Evolutionary conservation across 345 rosid species (phyloP), one percentile per base, ranked within the genome.

Genomic region (Heritiera littoralis): DNA sequence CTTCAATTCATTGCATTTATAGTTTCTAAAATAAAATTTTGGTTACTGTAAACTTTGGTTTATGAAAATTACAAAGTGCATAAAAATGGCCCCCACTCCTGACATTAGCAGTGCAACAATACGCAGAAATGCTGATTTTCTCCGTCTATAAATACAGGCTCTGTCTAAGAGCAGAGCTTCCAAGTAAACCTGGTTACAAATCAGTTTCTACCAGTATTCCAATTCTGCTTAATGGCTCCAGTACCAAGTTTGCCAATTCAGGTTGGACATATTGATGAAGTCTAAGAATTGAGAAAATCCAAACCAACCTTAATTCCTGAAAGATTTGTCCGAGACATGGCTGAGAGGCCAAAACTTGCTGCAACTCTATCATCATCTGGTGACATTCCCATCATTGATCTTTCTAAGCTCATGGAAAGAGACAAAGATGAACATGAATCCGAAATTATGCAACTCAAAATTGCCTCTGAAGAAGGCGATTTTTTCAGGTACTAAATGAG

Each of bases 381-480:
- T 43, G 79, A 75, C 61, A 86, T 95, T 78, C 99, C 99, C 77
- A 79, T 88, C 54, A 86, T 93, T 83, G 90, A 93, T 86, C 85
- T 92, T 79, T 91, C 90, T 35, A 90, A 83, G 80, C 91, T 95
- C 80, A 60, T 81, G 67, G 74, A 83, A 17, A 87, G 82, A 35
- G 54, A 67, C 76, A 79, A 64, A 35, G 86, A 88, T 77, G 88
- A 84, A 30, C 79, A 66, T 71, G 17, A 74, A 49, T 66, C 35
- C 56, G 94, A 90, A 83, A 80, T 87, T 71, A 69, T 80, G 65
- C 78, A 84, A 72, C 90, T 95, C 54, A 83, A 84, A 30, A 86
- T 85, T 79, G 99, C 99, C 77, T 91, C 96, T 85, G 85, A 91
- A 78, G 94, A 93, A 41, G 99, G 99, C 97, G 99, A 43, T 93